Evolutionary conservation across 2,329 filamentous ascomycete genomes (phyloP).

Genomic region (Diaporthe sp.): DNA sequence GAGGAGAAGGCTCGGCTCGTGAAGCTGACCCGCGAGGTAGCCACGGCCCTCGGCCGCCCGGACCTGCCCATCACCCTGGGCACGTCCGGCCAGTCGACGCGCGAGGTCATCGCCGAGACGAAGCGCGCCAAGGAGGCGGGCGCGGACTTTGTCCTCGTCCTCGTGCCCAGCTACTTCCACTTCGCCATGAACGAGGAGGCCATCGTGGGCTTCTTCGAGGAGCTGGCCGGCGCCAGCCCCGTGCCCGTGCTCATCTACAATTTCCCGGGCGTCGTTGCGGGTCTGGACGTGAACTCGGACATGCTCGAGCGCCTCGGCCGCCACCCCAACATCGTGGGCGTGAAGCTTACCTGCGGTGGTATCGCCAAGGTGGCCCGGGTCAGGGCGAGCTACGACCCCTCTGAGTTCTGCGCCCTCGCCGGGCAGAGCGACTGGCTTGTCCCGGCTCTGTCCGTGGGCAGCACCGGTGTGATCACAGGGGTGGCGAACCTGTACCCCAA

Average conservation of each 20-base stretch:
- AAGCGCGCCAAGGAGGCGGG: slow-evolving; percentile 73
- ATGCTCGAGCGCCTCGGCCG: slow-evolving; percentile 70
- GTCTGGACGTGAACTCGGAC: slow-evolving; percentile 77
- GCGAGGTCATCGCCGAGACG: slow-evolving; percentile 76
- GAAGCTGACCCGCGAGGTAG: slow-evolving; percentile 70
- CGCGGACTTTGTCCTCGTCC: slow-evolving; percentile 76
- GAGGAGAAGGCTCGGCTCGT: slow-evolving; percentile 75
- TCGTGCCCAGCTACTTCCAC: slow-evolving; percentile 81
- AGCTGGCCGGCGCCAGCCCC: slow-evolving; percentile 70
- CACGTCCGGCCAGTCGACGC: slow-evolving; percentile 75
- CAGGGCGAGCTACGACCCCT: slow-evolving; percentile 57
- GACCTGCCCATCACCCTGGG: slow-evolving; percentile 76
- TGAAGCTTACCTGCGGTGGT: slow-evolving; percentile 80
- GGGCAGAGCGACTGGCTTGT: slow-evolving; percentile 80
- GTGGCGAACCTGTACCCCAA: slow-evolving; percentile 72
- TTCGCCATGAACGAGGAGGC: slow-evolving; percentile 72
- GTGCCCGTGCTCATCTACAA: slow-evolving; percentile 81
- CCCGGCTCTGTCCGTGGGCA: slow-evolving; percentile 69
- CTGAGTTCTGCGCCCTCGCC: slow-evolving; percentile 75
- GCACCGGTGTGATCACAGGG: slow-evolving; percentile 70
- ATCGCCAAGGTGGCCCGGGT: slow-evolving; percentile 78
- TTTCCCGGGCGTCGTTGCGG: slow-evolving; percentile 77
- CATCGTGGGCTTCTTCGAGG: slow-evolving; percentile 74
- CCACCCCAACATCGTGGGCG: slow-evolving; percentile 76
- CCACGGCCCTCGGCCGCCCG: slow-evolving; percentile 67